Evolutionary conservation across 768 basidiomycete species (phyloP).

Genomic region (Termitomyces sp.): DNA sequence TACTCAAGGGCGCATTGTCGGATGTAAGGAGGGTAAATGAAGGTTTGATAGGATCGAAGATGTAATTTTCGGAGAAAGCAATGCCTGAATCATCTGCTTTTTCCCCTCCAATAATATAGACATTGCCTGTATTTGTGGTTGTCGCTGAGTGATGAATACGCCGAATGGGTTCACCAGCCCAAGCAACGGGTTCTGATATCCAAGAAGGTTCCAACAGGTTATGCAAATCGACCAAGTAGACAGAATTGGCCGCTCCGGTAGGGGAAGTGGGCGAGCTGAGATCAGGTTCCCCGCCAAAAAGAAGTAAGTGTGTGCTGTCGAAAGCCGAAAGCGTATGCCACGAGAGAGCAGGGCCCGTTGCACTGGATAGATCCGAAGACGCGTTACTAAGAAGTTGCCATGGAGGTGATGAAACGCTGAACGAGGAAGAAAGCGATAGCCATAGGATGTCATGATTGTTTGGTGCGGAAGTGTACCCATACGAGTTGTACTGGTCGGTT

Average conservation of each 20-base stretch:
- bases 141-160: conserved; percentile 73
- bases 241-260: conserved; percentile 56
- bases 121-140: conserved; percentile 37
- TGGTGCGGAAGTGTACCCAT: conserved; percentile 71
- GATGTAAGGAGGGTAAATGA: conserved; percentile 54
- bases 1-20: conserved; percentile 53
- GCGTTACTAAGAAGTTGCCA: conserved; percentile 53
- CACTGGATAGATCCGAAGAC: conserved; percentile 34
- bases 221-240: conserved; percentile 45
- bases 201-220: conserved; percentile 36
- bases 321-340: conserved; percentile 79
- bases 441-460: conserved; percentile 64
- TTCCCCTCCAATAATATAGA: conserved; percentile 77
- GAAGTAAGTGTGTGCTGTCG: conserved; percentile 45
- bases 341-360: conserved; percentile 58
- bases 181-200: conserved; percentile 39
- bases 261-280: conserved; percentile 49
- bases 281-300: conserved; percentile 76
- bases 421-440: conserved; percentile 59
- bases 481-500: conserved; percentile 63
- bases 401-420: conserved; percentile 57
- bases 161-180: conserved; percentile 65
- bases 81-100: conserved; percentile 72
- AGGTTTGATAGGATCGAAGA: conserved; percentile 45
- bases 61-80: conserved; percentile 58